A percentile compares a stretch with the other conserved stretches of the same genome.
phyloP scores from a whole-genome alignment of 352 stramenopile species.

The Globisporangium abappressorium region DNA sequence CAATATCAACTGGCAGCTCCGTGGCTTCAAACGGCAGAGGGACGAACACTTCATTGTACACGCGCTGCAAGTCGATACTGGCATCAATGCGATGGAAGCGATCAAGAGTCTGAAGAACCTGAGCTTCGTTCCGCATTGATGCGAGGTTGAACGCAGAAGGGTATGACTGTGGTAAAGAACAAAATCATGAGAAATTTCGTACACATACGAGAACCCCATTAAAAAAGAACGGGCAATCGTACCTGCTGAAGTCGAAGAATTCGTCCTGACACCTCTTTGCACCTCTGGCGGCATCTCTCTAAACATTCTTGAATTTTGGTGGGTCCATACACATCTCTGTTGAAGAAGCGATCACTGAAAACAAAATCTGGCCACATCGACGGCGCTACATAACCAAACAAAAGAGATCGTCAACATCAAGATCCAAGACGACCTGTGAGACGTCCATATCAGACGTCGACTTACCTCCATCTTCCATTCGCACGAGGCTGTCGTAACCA shows the following conservation, averaged over 20 bases:
- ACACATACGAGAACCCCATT: background rate
- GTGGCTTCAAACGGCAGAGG: conserved; percentile 33
- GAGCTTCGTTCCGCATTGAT: conserved; percentile 68
- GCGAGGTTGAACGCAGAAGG: conserved; percentile 28
- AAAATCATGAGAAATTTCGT: background rate
- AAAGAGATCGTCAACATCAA: background rate
- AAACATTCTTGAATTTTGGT: conserved; percentile 56
- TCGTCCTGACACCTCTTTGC: conserved; percentile 55
- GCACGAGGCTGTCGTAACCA: conserved; percentile 68
- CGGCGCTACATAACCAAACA: conserved; percentile 33
- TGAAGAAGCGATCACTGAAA: conserved; percentile 74
- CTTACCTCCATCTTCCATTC: conserved; percentile 79
- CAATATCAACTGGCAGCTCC: conserved; percentile 66
- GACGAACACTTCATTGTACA: conserved; percentile 75
- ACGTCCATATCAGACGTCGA: background rate
- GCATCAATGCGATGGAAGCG: conserved; percentile 78
- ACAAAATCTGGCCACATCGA: conserved; percentile 70
- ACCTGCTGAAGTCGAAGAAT: conserved; percentile 70
- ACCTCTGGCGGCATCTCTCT: conserved; percentile 41
- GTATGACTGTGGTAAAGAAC: conserved; percentile 18
- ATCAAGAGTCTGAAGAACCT: conserved; percentile 75
- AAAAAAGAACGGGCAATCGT: background rate
- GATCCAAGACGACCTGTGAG: too few species aligned
- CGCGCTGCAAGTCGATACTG: conserved; percentile 59
- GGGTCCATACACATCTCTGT: conserved; percentile 39